A percentile compares a stretch with the other conserved stretches of the same genome.
These are phyloP conservation scores for Cladorrhinum sp. DNA, from an alignment of 2,329 filamentous ascomycete species.

Conservation along the genomic window DNA sequence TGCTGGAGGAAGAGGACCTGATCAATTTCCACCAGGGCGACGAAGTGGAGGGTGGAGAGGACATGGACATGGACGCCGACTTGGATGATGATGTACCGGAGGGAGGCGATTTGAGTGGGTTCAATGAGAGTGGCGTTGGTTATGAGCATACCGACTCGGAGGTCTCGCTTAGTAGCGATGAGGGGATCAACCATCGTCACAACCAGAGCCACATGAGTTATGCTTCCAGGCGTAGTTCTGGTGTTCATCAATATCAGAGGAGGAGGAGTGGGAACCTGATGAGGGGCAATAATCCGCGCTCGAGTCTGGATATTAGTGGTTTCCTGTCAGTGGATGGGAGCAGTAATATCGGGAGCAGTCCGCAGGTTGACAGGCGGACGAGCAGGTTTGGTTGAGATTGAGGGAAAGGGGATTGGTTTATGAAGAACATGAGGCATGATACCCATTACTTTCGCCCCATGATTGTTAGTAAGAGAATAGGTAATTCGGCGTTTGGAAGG, in stretches of 20 bases:
- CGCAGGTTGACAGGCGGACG: constrained; percentile 40
- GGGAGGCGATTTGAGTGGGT: constrained; percentile 31
- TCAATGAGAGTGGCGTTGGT: constrained; percentile 49
- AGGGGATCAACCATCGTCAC: constrained; percentile 26
- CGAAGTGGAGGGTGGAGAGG: constrained; percentile 31
- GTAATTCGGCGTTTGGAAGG: neutral
- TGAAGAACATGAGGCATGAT: constrained; percentile 12
- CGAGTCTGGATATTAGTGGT: constrained; percentile 57
- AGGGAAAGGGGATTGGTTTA: neutral
- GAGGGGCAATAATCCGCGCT: constrained; percentile 31
- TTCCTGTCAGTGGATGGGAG: constrained; percentile 56
- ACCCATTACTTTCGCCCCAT: constrained; percentile 8
- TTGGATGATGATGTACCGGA: constrained; percentile 70
- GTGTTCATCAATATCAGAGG: constrained; percentile 19
- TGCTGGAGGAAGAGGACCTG: constrained; percentile 63
- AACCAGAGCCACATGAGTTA: constrained; percentile 29
- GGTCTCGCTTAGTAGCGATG: constrained; percentile 54
- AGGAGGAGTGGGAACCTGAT: constrained; percentile 35
- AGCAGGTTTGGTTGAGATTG: neutral
- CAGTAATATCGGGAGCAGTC: constrained; percentile 55
- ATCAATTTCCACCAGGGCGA: constrained; percentile 34
- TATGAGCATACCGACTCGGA: constrained; percentile 80
- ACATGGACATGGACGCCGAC: constrained; percentile 63
- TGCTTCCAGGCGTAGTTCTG: constrained; percentile 14
- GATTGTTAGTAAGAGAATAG: neutral